phyloP scores from a whole-genome alignment of 1,139 yeast species.

The Hyphopichia khmerensis region DNA sequence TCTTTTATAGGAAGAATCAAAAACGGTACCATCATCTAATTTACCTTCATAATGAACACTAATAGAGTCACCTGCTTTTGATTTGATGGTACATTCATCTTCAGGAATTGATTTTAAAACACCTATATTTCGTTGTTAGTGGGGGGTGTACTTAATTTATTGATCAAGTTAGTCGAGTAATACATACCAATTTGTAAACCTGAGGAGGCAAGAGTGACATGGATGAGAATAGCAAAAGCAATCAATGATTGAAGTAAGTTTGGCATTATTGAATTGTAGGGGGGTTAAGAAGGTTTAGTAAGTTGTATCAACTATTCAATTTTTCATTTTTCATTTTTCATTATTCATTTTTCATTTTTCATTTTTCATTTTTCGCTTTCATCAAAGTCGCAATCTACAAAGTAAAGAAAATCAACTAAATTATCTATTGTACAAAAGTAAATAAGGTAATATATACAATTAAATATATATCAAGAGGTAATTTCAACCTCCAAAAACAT shows the following conservation, averaged over 20 bases:
- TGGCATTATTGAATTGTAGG: constrained; percentile 1
- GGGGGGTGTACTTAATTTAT: too few relatives aligned
- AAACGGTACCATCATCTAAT: constrained; percentile 64
- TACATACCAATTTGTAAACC: constrained; percentile 30
- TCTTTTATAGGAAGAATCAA: constrained; percentile 72
- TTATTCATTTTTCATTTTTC: neutral
- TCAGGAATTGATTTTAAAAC: constrained; percentile 46
- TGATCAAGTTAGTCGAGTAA: too few relatives aligned
- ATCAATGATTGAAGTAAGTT: neutral
- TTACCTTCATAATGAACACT: constrained; percentile 76
- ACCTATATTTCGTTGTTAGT: constrained; percentile 19
- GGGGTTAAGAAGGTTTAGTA: too few relatives aligned
- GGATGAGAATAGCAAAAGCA: neutral
- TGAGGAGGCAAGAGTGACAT: constrained; percentile 4
- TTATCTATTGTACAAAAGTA: constrained; percentile 24
- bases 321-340: neutral
- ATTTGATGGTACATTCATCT: constrained; percentile 52
- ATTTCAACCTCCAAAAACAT: neutral
- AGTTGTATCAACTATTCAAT: neutral
- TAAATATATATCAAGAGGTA: neutral
- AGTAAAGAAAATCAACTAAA: neutral
- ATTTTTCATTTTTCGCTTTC: too few relatives aligned
- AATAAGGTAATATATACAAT: constrained; percentile 7
- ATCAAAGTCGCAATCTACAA: too few relatives aligned
- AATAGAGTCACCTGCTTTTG: constrained; percentile 63